Evolutionary conservation across 805 yeast genomes (phyloP).

Genomic region (Debaryomyces maramus): DNA sequence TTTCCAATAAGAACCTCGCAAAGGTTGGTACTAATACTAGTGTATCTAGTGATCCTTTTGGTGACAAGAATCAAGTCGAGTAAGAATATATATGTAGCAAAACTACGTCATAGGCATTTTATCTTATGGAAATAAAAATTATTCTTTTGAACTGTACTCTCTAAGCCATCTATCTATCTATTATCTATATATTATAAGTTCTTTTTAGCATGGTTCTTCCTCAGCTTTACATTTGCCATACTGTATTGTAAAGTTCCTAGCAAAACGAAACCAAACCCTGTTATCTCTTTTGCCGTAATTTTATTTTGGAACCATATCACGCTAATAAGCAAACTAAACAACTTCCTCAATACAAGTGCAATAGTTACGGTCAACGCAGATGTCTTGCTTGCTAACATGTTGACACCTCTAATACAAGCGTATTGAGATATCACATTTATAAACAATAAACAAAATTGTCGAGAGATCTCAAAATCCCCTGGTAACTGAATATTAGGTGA

Average conservation of each 20-base stretch:
- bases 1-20: conserved; percentile 8
- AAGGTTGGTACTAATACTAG: conserved; percentile 27
- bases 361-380: conserved; percentile 66
- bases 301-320: conserved; percentile 50
- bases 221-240: too few relatives aligned
- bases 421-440: conserved; percentile 23
- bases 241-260: conserved; percentile 54
- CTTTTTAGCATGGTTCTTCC: neutral
- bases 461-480: conserved; percentile 9
- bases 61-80: conserved; percentile 32
- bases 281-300: conserved; percentile 34
- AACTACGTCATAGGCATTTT: too few relatives aligned
- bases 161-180: neutral
- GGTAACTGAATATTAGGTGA: neutral
- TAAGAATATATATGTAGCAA: too few relatives aligned
- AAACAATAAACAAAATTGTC: conserved; percentile 13
- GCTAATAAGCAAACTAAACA: conserved; percentile 58
- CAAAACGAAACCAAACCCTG: conserved; percentile 55
- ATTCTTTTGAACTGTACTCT: too few relatives aligned
- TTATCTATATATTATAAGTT: neutral
- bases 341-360: conserved; percentile 60
- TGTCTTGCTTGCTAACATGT: conserved; percentile 54
- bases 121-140: too few relatives aligned
- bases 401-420: conserved; percentile 68
- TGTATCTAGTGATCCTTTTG: conserved; percentile 39